These are phyloP conservation scores for Trichoderma sp. DNA, from an alignment of 2,329 filamentous ascomycete species.

Conservation along the genomic window DNA sequence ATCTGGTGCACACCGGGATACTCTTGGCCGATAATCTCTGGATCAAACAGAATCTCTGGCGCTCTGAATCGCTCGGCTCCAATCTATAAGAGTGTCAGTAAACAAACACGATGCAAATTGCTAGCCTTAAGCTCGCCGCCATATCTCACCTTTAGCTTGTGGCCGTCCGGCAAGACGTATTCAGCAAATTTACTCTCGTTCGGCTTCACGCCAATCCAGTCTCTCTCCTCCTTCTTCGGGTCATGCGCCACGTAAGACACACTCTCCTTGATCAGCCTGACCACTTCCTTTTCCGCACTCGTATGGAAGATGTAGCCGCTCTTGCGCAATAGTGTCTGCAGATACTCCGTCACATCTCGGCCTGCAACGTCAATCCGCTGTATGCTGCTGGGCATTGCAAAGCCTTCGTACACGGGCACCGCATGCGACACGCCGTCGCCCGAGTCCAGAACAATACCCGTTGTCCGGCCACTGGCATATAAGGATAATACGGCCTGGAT, in stretches of 20 bases:
- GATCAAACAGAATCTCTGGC: conserved; percentile 96
- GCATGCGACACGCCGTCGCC: conserved; percentile 97
- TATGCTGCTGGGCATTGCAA: conserved; percentile 95
- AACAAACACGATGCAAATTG: not conserved
- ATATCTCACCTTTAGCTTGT: conserved; percentile 77
- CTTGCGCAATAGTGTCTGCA: conserved; percentile 89
- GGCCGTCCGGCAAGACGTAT: conserved; percentile 88
- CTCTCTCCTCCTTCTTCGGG: conserved; percentile 93
- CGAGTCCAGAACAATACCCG: conserved; percentile 91
- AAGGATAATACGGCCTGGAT: conserved; percentile 96
- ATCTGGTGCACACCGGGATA: conserved; percentile 98
- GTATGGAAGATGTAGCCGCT: conserved; percentile 95
- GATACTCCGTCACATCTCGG: conserved; percentile 91
- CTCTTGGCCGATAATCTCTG: conserved; percentile 94
- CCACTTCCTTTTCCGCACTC: conserved; percentile 98
- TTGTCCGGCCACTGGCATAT: conserved; percentile 94
- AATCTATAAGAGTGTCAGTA: conserved; percentile 56
- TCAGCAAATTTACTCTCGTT: conserved; percentile 80
- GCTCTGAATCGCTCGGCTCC: conserved; percentile 94
- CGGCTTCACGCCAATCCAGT: conserved; percentile 81
- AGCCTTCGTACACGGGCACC: conserved; percentile 96
- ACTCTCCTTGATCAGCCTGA: conserved; percentile 94
- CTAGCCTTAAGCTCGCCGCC: not conserved
- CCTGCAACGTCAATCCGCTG: conserved; percentile 94
- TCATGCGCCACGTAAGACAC: conserved; percentile 89